Evolutionary conservation across 2,329 filamentous ascomycete genomes (phyloP).

Genomic region (Cercospora sesami): DNA sequence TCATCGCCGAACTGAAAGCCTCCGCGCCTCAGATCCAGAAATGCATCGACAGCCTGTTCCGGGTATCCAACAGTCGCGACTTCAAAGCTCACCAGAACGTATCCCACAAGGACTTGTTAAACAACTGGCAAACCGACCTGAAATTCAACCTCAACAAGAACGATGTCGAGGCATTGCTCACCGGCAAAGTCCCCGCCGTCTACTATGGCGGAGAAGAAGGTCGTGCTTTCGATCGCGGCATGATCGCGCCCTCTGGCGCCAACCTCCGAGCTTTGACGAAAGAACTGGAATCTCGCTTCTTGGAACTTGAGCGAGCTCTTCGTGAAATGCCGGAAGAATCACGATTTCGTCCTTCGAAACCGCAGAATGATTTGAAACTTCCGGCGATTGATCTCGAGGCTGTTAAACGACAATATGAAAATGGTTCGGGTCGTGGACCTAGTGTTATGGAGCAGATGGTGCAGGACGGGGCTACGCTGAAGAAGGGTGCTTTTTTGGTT

Average conservation of each 20-base stretch:
- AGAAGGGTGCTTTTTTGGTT: slow-evolving; percentile 42
- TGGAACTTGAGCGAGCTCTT: slow-evolving; percentile 65
- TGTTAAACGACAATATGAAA: slow-evolving; percentile 34
- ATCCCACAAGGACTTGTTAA: slow-evolving; percentile 33
- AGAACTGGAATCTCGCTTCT: slow-evolving; percentile 68
- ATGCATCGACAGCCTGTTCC: slow-evolving; percentile 39
- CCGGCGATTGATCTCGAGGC: slow-evolving; percentile 37
- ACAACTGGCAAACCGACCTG: slow-evolving; percentile 36
- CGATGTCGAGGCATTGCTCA: slow-evolving; percentile 49
- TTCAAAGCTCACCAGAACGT: slow-evolving; percentile 36
- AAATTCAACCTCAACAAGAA: slow-evolving; percentile 41
- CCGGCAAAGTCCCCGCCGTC: slow-evolving; percentile 56
- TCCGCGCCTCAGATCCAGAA: slow-evolving; percentile 37
- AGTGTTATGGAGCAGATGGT: slow-evolving; percentile 44
- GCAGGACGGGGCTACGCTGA: slow-evolving; percentile 39
- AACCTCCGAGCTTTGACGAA: slow-evolving; percentile 70
- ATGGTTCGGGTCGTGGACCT: slow-evolving; percentile 34
- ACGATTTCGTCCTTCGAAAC: slow-evolving; percentile 34
- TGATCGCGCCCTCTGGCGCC: slow-evolving; percentile 74
- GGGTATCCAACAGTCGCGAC: slow-evolving; percentile 32
- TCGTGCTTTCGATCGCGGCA: slow-evolving; percentile 56
- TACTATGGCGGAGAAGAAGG: slow-evolving; percentile 46
- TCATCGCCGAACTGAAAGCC: slow-evolving; percentile 38
- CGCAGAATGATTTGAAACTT: slow-evolving; percentile 37
- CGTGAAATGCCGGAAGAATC: slow-evolving; percentile 41